Conservation (phyloP, 2,329 filamentous ascomycete genomes). For the Sporothrix euskadiensis region DNA sequence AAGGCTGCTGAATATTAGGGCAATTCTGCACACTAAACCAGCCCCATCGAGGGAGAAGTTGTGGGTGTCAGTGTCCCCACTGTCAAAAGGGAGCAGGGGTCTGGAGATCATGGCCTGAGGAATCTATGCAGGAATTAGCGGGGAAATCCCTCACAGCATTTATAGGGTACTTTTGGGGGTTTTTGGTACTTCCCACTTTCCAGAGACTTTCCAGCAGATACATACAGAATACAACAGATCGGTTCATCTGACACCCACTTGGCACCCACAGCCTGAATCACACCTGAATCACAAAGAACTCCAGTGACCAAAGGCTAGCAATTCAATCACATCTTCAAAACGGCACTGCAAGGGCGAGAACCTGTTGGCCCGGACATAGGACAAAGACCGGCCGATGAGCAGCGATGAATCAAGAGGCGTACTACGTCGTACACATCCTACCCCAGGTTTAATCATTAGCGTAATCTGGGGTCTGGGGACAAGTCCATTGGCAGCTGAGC, state of each 20-base stretch:
- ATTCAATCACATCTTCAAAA: neutral
- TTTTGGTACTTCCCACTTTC: too few relatives aligned
- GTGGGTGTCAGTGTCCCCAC: neutral
- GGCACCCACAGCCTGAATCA: neutral
- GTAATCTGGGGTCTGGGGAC: constrained; percentile 4
- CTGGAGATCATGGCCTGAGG: too few relatives aligned
- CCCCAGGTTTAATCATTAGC: neutral
- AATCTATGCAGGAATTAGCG: too few relatives aligned
- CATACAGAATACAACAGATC: too few relatives aligned
- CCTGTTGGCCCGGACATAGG: neutral
- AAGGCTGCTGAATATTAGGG: neutral
- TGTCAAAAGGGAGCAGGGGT: too few relatives aligned
- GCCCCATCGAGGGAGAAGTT: neutral
- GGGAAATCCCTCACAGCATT: too few relatives aligned
- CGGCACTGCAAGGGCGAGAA: neutral
- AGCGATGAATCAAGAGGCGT: neutral
- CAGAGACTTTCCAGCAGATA: too few relatives aligned
- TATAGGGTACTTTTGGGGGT: too few relatives aligned
- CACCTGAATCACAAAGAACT: neutral
- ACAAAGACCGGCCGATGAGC: neutral
- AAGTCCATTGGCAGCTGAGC: neutral
- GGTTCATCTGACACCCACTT: too few relatives aligned
- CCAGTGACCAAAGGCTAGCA: neutral
- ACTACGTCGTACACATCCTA: neutral
- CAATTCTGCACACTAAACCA: neutral